Conservation (phyloP, 169 alveolate genomes). For the Plasmodium vivax region DNA sequence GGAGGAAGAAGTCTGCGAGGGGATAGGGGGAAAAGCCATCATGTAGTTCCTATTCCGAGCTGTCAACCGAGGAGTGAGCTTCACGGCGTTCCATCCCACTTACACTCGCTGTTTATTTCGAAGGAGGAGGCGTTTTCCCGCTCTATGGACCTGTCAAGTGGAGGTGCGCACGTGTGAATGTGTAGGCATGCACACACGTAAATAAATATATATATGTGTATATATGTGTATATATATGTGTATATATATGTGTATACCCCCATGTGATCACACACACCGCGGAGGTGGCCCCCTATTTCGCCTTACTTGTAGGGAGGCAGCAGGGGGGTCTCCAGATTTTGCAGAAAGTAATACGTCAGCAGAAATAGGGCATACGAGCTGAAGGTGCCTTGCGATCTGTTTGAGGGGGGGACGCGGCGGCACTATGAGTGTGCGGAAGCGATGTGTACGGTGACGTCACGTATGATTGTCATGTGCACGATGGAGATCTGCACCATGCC, state of each 20-base stretch:
- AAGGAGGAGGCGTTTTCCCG: constrained; percentile 35
- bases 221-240: background rate
- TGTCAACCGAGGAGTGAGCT: background rate
- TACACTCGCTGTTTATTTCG: constrained; percentile 70
- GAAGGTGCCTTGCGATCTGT: constrained; percentile 82
- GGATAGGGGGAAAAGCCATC: background rate
- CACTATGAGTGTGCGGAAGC: background rate
- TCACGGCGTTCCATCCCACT: background rate
- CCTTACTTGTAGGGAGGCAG: constrained; percentile 81
- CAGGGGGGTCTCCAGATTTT: constrained; percentile 81
- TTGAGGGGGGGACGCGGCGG: background rate
- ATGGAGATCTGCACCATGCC: background rate
- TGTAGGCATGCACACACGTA: background rate
- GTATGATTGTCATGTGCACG: background rate
- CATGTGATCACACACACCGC: background rate
- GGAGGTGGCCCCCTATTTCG: background rate
- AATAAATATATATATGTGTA: no score
- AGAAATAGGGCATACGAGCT: constrained; percentile 88
- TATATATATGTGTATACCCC: background rate
- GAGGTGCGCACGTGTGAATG: background rate
- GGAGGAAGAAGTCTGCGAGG: constrained; percentile 40
- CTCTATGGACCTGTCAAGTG: constrained; percentile 34
- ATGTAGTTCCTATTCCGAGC: background rate
- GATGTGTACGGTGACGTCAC: background rate
- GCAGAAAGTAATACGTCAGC: constrained; percentile 84